These are phyloP conservation scores for Jimgerdemannia flammicorona DNA, from an alignment of 192 early-diverging fungal species.

Conservation along the genomic window DNA sequence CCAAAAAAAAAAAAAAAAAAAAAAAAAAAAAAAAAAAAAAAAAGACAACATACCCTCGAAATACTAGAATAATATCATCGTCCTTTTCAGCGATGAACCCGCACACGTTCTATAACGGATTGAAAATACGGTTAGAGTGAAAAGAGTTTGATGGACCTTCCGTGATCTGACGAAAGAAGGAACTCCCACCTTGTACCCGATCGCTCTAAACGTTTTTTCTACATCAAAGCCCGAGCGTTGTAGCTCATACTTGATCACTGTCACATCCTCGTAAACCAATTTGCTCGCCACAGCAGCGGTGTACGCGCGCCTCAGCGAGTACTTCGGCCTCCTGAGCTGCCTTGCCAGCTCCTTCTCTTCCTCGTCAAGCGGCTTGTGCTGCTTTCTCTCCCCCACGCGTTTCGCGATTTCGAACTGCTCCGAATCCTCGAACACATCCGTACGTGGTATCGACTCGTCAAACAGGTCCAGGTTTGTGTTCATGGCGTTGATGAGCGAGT, in stretches of 20 bases:
- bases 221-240: conserved; percentile 45
- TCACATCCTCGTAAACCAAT: conserved; percentile 47
- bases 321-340: conserved; percentile 29
- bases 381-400: conserved; percentile 3
- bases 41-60: conserved; percentile 31
- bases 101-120: conserved; percentile 36
- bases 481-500: conserved; percentile 30
- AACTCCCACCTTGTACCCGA: conserved; percentile 44
- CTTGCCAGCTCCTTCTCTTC: conserved; percentile 1
- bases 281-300: conserved; percentile 47
- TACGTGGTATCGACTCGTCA: conserved; percentile 4
- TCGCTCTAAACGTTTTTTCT: conserved; percentile 40
- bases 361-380: not conserved
- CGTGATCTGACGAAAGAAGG: not conserved
- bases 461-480: conserved; percentile 20
- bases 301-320: conserved; percentile 43
- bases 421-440: conserved; percentile 15
- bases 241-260: conserved; percentile 47
- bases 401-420: conserved; percentile 17
- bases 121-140: not conserved
- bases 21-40: not conserved
- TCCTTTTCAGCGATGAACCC: conserved; percentile 50
- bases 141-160: not conserved
- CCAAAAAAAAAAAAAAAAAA: not conserved
- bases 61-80: conserved; percentile 49